phyloP scores from a whole-genome alignment of 371 early-diverging fungal genomes.

The Batkoa obscura region DNA sequence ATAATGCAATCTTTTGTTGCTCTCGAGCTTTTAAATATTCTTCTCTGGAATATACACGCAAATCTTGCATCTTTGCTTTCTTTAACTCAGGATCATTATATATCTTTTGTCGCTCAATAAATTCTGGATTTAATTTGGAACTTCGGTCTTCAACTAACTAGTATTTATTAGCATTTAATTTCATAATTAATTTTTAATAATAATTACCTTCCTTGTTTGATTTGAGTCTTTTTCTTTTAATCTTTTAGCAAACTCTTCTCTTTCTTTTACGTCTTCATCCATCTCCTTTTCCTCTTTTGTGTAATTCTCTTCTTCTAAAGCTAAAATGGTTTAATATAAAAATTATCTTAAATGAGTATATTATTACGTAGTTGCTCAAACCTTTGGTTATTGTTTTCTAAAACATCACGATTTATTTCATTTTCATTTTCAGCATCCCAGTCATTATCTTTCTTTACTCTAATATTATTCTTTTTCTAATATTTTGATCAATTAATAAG shows the following conservation, averaged over 20 bases:
- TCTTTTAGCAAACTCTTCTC: conserved; percentile 76
- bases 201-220: conserved; percentile 40
- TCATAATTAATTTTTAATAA: too few species aligned
- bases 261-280: conserved; percentile 47
- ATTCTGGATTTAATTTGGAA: conserved; percentile 47
- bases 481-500: too few species aligned
- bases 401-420: too few species aligned
- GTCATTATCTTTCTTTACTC: too few species aligned
- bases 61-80: conserved; percentile 32
- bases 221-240: conserved; percentile 66
- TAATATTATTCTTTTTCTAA: too few species aligned
- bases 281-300: conserved; percentile 31
- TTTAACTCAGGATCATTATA: conserved; percentile 63
- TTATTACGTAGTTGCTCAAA: too few species aligned
- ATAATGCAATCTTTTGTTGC: conserved; percentile 51
- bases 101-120: conserved; percentile 44
- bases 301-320: conserved; percentile 18
- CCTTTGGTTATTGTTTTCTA: too few species aligned
- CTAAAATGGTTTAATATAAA: too few species aligned
- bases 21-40: conserved; percentile 80
- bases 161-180: not conserved
- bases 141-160: conserved; percentile 59
- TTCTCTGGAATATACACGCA: conserved; percentile 73
- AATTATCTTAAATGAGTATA: too few species aligned
- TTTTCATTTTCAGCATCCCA: too few species aligned